Conservation (phyloP, 148 eudicot genomes). For the Silene latifolia region DNA sequence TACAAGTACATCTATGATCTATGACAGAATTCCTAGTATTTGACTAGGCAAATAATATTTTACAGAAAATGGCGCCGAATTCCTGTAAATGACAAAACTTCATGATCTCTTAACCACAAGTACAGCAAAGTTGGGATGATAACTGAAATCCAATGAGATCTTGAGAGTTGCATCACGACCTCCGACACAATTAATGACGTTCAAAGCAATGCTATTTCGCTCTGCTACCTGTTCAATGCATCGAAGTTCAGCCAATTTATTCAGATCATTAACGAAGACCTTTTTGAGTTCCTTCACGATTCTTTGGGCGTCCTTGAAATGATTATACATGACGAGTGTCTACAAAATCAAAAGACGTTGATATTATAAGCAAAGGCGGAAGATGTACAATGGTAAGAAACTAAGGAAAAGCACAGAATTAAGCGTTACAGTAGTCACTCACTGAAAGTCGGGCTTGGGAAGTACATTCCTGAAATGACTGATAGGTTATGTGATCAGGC, state of each 20-base stretch:
- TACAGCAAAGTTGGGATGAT: slow-evolving; percentile 84
- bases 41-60: slow-evolving; percentile 10
- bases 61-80: slow-evolving; percentile 38
- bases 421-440: slow-evolving; percentile 24
- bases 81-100: slow-evolving; percentile 22
- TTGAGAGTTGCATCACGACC: slow-evolving; percentile 65
- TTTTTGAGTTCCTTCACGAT: slow-evolving; percentile 73
- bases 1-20: background rate
- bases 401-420: background rate
- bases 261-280: slow-evolving; percentile 55
- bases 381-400: background rate
- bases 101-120: slow-evolving; percentile 83
- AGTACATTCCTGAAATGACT: slow-evolving; percentile 65
- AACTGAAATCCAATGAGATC: slow-evolving; percentile 67
- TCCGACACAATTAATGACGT: slow-evolving; percentile 65
- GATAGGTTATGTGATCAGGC: slow-evolving; percentile 73
- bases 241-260: slow-evolving; percentile 66
- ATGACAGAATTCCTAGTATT: slow-evolving; percentile 4
- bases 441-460: slow-evolving; percentile 60
- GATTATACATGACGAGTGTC: slow-evolving; percentile 60
- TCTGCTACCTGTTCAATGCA: slow-evolving; percentile 87
- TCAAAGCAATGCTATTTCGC: slow-evolving; percentile 73
- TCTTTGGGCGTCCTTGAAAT: slow-evolving; percentile 86
- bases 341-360: slow-evolving; percentile 14
- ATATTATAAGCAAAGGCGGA: background rate